Evolutionary conservation across 1,284 basidiomycete genomes (phyloP), one percentile per base, ranked within the genome.

Genomic region (Malassezia furfur): DNA sequence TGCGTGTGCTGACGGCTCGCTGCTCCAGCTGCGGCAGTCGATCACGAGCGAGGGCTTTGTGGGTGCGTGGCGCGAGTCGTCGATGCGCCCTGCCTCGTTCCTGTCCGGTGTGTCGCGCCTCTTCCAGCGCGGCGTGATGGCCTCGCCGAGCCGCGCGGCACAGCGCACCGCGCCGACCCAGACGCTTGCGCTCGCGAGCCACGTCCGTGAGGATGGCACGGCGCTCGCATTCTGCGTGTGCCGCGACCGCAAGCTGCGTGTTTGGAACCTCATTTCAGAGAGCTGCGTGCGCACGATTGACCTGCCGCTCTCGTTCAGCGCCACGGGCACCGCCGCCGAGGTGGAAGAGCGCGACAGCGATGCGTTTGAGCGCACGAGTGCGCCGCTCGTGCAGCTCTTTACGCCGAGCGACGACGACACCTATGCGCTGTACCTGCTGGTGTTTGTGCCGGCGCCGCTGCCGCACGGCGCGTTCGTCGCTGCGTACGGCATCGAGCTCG

Each of bases 181-280:
- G 25, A 61, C 65, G 1, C 59, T 67, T 2, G 57, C 64, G 4
- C 48, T 70, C 32, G 62, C 65, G 14, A 62, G 60, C 28, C 66
- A 56, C 44, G 52, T 61, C 7, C 56, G 57, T 17, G 62, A 60
- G 14, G 41, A 44, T 7, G 62, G 58, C 37, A 58, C 52, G 11
- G 57, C 65, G 31, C 48, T 68, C 43, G 70, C 65, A 2, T 67
- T 70, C 17, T 60, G 63, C 28, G 63, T 65, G 15, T 67, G 66
- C 38, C 57, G 63, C 12, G 70, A 73, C 46, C 65, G 69, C 38
- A 70, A 68, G 55, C 58, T 73, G 35, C 60, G 70, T 8, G 62
- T 70, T 11, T 73, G 70, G 70, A 69, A 67, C 40, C 50, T 73
- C 14, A 45, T 60, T 31, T 63, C 64, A n/a, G 69, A 71, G 32